Base-by-base conservation (phyloP, 768 basidiomycete species). In the Lactarius tabidus region DNA sequence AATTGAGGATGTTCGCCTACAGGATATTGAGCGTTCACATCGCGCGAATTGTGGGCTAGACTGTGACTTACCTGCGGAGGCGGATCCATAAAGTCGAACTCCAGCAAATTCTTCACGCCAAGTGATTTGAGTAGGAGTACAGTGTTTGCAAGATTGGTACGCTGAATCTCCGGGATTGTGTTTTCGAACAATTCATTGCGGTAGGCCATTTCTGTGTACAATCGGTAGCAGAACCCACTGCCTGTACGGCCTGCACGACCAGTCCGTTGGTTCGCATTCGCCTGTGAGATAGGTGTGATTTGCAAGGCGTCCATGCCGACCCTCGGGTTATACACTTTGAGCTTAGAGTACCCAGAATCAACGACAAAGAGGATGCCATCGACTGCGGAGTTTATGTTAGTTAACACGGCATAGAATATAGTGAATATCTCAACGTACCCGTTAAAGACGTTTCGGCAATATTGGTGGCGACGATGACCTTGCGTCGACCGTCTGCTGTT, bases 21-120 rank as follows among this genome's bases (percentile, higher is more conserved):
- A 39, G 8, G 29, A 57, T 18, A 3, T 39, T 48, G 60, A 70
- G 60, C 68, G 33, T 54, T 20, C 51, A 31, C 26, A 26, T 51
- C n/a, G 48, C 15, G 26, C 23, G n/a, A 0, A 38, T 23, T 38
- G n/a, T 23, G 12, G 57, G 14, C 15, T 12, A 1, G 35, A 23
- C 18, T 43, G 43, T 35, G 18, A 48, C 75, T 61, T 70, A 89
- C 92, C 83, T 96, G 95, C n/a, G 97, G 97, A 26, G 97, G 97
- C n/a, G 97, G 97, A 74, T 99, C 97, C 97, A 99, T 98, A 74
- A 99, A 99, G 77, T 98, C 96, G 72, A 98, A 99, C 76, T 99
- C 96, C 26, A 99, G 82, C 48, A 98, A 77, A 74, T 98, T 94
- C 80, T 97, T 97, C 48, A 99, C 97, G 12, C 97, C 96, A 6